Conservation (phyloP, 2,329 filamentous ascomycete genomes). For the Graphium sp. region DNA sequence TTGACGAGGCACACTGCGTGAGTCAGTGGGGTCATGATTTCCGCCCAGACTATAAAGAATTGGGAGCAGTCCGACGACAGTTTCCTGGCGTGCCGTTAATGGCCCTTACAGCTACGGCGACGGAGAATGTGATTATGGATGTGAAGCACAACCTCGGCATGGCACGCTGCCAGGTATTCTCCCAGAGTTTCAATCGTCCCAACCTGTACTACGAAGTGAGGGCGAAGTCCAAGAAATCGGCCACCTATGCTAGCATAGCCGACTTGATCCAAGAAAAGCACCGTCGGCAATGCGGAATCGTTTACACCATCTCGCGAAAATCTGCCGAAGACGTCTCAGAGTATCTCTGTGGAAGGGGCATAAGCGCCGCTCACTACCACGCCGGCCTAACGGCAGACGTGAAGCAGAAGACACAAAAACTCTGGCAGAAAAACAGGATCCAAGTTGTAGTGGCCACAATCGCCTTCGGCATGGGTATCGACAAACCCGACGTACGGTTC, state of each 20-base stretch:
- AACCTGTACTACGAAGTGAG: conserved; percentile 83
- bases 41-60: conserved; percentile 79
- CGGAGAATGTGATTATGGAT: conserved; percentile 79
- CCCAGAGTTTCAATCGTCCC: conserved; percentile 92
- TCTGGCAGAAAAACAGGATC: conserved; percentile 66
- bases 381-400: conserved; percentile 54
- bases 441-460: conserved; percentile 96
- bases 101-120: conserved; percentile 90
- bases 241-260: conserved; percentile 29
- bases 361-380: conserved; percentile 74
- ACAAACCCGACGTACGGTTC: conserved; percentile 91
- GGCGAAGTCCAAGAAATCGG: conserved; percentile 45
- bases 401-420: conserved; percentile 54
- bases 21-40: conserved; percentile 99
- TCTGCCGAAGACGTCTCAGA: conserved; percentile 66
- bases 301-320: conserved; percentile 81
- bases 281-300: conserved; percentile 61
- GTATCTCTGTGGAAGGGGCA: conserved; percentile 45
- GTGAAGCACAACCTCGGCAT: conserved; percentile 87
- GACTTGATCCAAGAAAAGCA: conserved; percentile 57
- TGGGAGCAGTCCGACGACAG: conserved; percentile 55
- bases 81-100: conserved; percentile 78
- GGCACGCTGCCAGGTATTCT: conserved; percentile 58
- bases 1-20: conserved; percentile 98
- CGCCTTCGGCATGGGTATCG: conserved; percentile 99